Evolutionary conservation across 1,284 basidiomycete genomes (phyloP).

Genomic region (Vanrija pseudolonga): DNA sequence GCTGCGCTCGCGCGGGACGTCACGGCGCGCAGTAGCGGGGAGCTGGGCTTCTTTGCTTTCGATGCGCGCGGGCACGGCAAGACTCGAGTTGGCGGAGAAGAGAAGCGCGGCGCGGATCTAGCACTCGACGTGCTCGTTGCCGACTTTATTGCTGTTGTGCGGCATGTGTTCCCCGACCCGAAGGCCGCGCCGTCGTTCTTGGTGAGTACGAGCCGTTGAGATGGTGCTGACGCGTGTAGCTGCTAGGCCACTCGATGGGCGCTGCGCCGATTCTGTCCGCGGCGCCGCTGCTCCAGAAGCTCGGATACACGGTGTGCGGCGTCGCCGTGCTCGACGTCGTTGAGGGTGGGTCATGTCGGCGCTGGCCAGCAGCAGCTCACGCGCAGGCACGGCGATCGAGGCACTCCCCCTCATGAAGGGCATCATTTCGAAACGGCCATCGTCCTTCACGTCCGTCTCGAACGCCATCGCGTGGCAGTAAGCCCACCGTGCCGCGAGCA

Average conservation of each 20-base stretch:
- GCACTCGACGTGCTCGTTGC: conserved; percentile 65
- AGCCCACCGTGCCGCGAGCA: background rate
- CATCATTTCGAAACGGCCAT: conserved; percentile 79
- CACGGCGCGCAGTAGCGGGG: conserved; percentile 59
- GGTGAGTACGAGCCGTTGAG: conserved; percentile 52
- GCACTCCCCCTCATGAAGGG: conserved; percentile 85
- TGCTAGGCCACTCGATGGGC: conserved; percentile 87
- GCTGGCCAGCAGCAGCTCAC: too few species aligned
- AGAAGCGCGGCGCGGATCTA: conserved; percentile 61
- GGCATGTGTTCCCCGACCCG: conserved; percentile 65
- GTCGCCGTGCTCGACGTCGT: conserved; percentile 92
- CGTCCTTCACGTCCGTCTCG: conserved; percentile 74
- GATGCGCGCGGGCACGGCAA: conserved; percentile 85
- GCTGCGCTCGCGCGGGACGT: conserved; percentile 82
- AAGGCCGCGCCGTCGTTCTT: conserved; percentile 64
- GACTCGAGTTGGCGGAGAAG: conserved; percentile 44
- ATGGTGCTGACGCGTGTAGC: conserved; percentile 53
- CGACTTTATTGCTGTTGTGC: conserved; percentile 68
- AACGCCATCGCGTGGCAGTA: conserved; percentile 95
- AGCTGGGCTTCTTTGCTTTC: conserved; percentile 75
- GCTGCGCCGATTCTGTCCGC: conserved; percentile 77
- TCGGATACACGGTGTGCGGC: conserved; percentile 69
- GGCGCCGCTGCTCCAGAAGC: conserved; percentile 62
- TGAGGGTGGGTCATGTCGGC: conserved; percentile 61
- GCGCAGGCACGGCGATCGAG: conserved; percentile 82